phyloP scores from a whole-genome alignment of 345 rosid species.

The Salix udensis region DNA sequence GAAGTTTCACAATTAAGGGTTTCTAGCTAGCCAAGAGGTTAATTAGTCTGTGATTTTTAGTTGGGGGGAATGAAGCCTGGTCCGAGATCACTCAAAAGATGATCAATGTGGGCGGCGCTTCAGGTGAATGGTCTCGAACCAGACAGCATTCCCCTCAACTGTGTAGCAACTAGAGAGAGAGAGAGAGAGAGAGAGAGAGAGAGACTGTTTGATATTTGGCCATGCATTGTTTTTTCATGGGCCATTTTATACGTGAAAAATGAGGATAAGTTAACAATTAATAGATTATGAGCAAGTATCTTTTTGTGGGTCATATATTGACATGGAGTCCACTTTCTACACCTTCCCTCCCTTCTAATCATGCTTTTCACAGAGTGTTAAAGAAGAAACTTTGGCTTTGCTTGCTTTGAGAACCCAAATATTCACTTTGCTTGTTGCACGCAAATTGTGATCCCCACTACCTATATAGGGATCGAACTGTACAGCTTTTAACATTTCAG shows the following conservation, averaged over 20 bases:
- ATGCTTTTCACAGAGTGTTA: constrained; percentile 21
- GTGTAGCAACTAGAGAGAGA: background rate
- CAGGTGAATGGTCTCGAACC: constrained; percentile 55
- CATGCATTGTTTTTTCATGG: constrained; percentile 39
- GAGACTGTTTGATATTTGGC: constrained; percentile 27
- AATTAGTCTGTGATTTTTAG: constrained; percentile 1
- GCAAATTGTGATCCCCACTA: constrained; percentile 2
- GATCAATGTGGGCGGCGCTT: background rate
- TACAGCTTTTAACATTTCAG: background rate
- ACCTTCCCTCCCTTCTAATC: constrained; percentile 6
- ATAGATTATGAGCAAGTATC: background rate
- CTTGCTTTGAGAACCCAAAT: constrained; percentile 6
- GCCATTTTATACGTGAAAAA: constrained; percentile 39
- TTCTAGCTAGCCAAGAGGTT: no score
- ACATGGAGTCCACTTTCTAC: constrained; percentile 32
- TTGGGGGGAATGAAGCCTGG: constrained; percentile 68
- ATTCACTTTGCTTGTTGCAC: constrained; percentile 19
- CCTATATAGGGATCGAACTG: background rate
- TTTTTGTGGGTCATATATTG: constrained; percentile 31
- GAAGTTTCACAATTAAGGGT: background rate
- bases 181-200: background rate
- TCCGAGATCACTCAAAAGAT: constrained; percentile 45
- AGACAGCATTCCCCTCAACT: constrained; percentile 64
- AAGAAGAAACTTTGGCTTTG: constrained; percentile 19
- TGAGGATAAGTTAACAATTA: background rate